A percentile compares a stretch with the other conserved stretches of the same genome.
These are phyloP conservation scores for Dipodascus albidus DNA, from an alignment of 805 yeast species.

Conservation along the genomic window DNA sequence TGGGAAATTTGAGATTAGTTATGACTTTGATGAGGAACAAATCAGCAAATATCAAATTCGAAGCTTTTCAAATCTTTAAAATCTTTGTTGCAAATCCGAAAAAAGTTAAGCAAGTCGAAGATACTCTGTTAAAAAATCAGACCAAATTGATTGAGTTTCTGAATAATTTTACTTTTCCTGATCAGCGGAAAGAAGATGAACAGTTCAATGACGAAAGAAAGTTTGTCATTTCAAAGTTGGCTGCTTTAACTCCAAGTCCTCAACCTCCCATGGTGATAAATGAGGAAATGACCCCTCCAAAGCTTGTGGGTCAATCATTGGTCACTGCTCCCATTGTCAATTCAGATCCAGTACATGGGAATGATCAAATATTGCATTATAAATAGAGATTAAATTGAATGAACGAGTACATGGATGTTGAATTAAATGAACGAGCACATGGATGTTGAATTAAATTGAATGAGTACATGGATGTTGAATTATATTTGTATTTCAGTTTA, in stretches of 20 bases:
- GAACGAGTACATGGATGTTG: not conserved
- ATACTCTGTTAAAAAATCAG: constrained; percentile 75
- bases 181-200: constrained; percentile 50
- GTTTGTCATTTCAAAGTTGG: constrained; percentile 66
- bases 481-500: too few relatives aligned
- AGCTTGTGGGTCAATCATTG: constrained; percentile 4
- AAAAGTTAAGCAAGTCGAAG: constrained; percentile 67
- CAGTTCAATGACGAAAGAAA: constrained; percentile 68
- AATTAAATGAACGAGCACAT: not conserved
- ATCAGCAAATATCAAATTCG: constrained; percentile 78
- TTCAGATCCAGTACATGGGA: constrained; percentile 13
- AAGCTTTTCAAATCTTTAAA: constrained; percentile 88
- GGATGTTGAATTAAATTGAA: too few relatives aligned
- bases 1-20: constrained; percentile 72
- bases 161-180: constrained; percentile 39
- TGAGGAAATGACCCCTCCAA: constrained; percentile 3
- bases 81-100: constrained; percentile 95
- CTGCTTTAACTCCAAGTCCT: constrained; percentile 19
- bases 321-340: constrained; percentile 11
- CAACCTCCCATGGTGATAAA: constrained; percentile 16
- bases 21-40: constrained; percentile 83
- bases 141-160: constrained; percentile 63
- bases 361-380: constrained; percentile 5
- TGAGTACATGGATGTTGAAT: not conserved
- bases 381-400: not conserved